These are phyloP conservation scores for Fusarium poae DNA, from an alignment of 2,329 filamentous ascomycete species.

Conservation along the genomic window DNA sequence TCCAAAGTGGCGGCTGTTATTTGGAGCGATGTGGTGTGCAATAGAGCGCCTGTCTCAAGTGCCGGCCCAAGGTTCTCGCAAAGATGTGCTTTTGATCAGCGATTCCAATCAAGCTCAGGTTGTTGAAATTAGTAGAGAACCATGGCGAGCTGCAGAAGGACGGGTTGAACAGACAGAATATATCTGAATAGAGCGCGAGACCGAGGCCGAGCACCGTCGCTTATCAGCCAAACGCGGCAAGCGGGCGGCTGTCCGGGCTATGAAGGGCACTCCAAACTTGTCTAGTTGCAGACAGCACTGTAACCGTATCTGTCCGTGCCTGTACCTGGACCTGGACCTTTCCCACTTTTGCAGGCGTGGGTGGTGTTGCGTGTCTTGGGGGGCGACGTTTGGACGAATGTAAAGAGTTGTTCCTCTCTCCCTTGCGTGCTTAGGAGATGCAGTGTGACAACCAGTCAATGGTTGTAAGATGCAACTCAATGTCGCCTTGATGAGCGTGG, in stretches of 20 bases:
- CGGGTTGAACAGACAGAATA: conserved; percentile 10
- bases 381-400: conserved; percentile 5
- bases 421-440: background rate
- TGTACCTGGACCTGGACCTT: background rate
- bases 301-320: background rate
- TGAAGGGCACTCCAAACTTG: conserved; percentile 22
- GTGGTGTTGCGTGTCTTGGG: conserved; percentile 12
- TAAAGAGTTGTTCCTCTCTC: conserved; percentile 13
- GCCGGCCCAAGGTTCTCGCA: background rate
- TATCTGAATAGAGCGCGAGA: conserved; percentile 24
- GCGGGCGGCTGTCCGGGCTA: conserved; percentile 20
- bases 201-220: conserved; percentile 20
- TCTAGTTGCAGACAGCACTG: conserved; percentile 15
- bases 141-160: conserved; percentile 9
- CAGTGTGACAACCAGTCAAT: conserved; percentile 1
- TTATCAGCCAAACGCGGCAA: conserved; percentile 33
- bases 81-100: background rate
- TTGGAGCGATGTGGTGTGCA: conserved; percentile 1
- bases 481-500: background rate
- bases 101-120: conserved; percentile 1
- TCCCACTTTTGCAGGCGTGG: background rate
- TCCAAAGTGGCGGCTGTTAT: conserved; percentile 9
- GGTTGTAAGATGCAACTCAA: conserved; percentile 4
- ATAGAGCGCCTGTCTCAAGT: conserved; percentile 1
- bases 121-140: background rate